phyloP scores from a whole-genome alignment of 1,284 basidiomycete genomes.

The Macrocystidia cucumis region DNA sequence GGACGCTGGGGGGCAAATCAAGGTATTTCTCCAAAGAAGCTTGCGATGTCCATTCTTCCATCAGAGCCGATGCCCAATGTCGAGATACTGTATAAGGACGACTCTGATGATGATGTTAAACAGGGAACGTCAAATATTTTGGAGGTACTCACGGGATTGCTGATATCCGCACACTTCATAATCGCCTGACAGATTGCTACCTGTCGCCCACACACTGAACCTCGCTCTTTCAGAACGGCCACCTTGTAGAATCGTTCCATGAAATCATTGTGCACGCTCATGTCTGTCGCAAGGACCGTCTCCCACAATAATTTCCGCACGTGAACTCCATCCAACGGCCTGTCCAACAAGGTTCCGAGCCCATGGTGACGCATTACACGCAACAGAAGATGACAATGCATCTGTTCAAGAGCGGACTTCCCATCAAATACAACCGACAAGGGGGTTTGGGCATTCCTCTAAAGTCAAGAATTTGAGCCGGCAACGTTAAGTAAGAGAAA shows the following conservation, averaged over 20 bases:
- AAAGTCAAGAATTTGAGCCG: constrained; percentile 8
- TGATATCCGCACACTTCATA: constrained; percentile 95
- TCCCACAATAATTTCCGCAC: constrained; percentile 72
- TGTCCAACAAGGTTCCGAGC: constrained; percentile 57
- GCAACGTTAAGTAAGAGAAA: constrained; percentile 6
- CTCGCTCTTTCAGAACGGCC: constrained; percentile 34
- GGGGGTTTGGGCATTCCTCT: constrained; percentile 91
- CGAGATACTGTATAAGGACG: constrained; percentile 87
- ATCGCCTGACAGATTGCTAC: constrained; percentile 83
- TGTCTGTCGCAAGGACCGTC: constrained; percentile 87
- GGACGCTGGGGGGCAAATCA: constrained; percentile 68
- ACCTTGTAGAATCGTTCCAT: constrained; percentile 61
- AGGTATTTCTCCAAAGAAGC: constrained; percentile 75
- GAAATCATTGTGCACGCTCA: constrained; percentile 84
- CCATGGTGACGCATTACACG: constrained; percentile 79
- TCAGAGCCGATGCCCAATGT: constrained; percentile 84
- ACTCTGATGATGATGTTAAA: constrained; percentile 40
- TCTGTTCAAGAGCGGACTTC: constrained; percentile 85
- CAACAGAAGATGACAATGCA: constrained; percentile 84
- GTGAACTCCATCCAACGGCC: constrained; percentile 33
- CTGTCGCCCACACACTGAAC: constrained; percentile 36
- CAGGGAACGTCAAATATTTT: constrained; percentile 1
- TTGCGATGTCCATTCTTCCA: constrained; percentile 87
- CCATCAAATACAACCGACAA: constrained; percentile 84
- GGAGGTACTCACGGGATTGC: constrained; percentile 73